Evolutionary conservation across 2,329 filamentous ascomycete genomes (phyloP).

Genomic region (Chalaropsis thielavioides): DNA sequence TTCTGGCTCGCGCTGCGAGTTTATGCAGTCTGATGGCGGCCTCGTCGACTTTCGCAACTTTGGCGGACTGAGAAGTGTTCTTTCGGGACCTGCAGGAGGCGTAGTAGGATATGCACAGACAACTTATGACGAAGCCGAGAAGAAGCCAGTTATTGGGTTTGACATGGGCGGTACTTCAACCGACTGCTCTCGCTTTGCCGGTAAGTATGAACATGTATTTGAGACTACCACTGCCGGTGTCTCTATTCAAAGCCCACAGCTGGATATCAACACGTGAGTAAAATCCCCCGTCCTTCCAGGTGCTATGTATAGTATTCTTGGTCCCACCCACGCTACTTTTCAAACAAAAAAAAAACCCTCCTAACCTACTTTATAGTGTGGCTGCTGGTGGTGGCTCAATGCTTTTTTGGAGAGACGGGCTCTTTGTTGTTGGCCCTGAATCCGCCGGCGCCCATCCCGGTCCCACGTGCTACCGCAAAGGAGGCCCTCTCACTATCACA

Average conservation of each 20-base stretch:
- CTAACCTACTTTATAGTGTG: conserved; percentile 31
- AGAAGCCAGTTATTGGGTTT: conserved; percentile 79
- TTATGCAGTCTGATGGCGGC: conserved; percentile 81
- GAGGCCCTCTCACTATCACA: conserved; percentile 79
- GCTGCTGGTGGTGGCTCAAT: conserved; percentile 77
- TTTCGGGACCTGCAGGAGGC: conserved; percentile 83
- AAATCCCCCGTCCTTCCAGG: neutral
- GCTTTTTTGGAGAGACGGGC: conserved; percentile 74
- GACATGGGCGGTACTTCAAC: conserved; percentile 76
- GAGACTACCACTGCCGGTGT: conserved; percentile 91
- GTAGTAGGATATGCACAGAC: conserved; percentile 88
- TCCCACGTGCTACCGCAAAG: conserved; percentile 81
- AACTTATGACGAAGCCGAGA: conserved; percentile 70
- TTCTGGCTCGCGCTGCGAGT: conserved; percentile 74
- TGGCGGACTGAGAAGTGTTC: conserved; percentile 68
- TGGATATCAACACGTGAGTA: conserved; percentile 69
- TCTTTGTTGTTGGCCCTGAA: conserved; percentile 83
- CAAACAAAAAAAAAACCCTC: neutral
- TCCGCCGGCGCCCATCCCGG: conserved; percentile 81
- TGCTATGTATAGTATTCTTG: neutral
- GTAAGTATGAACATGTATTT: conserved; percentile 83
- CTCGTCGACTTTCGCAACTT: conserved; percentile 64
- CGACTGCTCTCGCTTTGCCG: conserved; percentile 78
- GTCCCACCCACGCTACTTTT: neutral
- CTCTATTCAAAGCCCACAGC: conserved; percentile 78